Base-by-base conservation (phyloP, 176 grass and related monocot genomes). In the Phyllostachys edulis region DNA sequence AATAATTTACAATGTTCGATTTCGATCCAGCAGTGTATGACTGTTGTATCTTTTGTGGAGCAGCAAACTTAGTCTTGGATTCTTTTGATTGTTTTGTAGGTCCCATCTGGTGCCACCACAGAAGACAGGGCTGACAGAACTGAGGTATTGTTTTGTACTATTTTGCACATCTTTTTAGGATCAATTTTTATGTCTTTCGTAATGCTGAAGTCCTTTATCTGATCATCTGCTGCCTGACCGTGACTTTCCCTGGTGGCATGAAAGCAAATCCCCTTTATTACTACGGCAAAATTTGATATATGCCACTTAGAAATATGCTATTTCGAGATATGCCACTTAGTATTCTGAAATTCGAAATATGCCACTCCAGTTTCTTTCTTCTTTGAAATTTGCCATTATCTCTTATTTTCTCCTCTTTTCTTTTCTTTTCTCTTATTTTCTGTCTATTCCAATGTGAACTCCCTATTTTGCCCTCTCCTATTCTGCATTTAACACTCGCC, bases 81-180 rank as follows among this genome's bases (percentile, higher is more conserved):
- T 82, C 47, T 79, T 67, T 74, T 80, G 42, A 76, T 92, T 13
- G 46, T 86, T 80, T 88, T 94, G 84, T 67, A 99, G 96, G 93
- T 99, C 34, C 96, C 96, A 67, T 90, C 91, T 90, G 93, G 86
- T 77, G 80, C 80, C 61, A 77, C 96, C 42, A 74, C 91, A 77
- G 83, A 92, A 81, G 83, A 90, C 24, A 87, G 76, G 37, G 41
- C 79, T 51, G 83, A 85, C 67, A 56, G 42, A 75, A 76, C 77
- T 45, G 89, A 99, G 93, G 93, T 94, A 77, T 51, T 80, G 3
- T 8, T 12, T 56, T 20, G 16, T 73, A 44, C 32, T 60, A 52
- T 38, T 52, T 55, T 93, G 11, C 17, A 39, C n/a, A 50, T 67
- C 13, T 20, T 32, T 63, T 23, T 9, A 77, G 44, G 12, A 69